Conservation (phyloP, 306 rosid genomes). For the Myrica gale region DNA sequence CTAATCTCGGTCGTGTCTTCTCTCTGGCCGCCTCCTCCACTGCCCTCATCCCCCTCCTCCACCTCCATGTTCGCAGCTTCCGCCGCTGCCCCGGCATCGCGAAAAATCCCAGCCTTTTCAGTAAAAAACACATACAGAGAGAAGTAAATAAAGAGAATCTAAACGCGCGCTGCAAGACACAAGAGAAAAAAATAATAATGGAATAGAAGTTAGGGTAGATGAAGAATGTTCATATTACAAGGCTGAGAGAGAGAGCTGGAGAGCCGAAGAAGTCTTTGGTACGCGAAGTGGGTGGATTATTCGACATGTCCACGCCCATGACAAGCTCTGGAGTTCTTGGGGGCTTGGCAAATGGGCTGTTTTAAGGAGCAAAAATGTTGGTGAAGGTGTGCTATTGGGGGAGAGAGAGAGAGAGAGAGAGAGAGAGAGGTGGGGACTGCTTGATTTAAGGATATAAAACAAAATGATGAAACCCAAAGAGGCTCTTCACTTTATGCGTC, state of each 20-base stretch:
- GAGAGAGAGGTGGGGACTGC: slow-evolving; percentile 27
- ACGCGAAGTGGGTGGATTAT: slow-evolving; percentile 69
- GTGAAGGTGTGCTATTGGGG: not conserved
- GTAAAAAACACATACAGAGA: not conserved
- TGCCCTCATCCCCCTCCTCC: slow-evolving; percentile 86
- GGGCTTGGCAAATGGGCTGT: slow-evolving; percentile 27
- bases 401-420: slow-evolving; percentile 19
- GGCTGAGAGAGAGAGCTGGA: slow-evolving; percentile 96
- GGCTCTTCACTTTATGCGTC: slow-evolving; percentile 11
- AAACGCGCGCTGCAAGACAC: too few species aligned
- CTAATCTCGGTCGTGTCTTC: slow-evolving; percentile 74
- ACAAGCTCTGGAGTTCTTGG: slow-evolving; percentile 24
- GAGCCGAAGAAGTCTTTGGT: slow-evolving; percentile 85
- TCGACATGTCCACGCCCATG: slow-evolving; percentile 95
- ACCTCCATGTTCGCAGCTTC: slow-evolving; percentile 45
- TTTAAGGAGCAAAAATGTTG: slow-evolving; percentile 31
- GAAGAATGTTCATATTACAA: slow-evolving; percentile 39
- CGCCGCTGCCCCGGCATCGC: slow-evolving; percentile 46
- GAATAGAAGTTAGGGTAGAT: not conserved
- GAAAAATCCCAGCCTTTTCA: slow-evolving; percentile 83
- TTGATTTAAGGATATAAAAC: slow-evolving; percentile 92
- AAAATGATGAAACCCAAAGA: slow-evolving; percentile 48
- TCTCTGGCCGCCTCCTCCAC: slow-evolving; percentile 55
- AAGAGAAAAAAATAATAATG: not conserved
- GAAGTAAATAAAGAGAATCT: not conserved